Evolutionary conservation across 139 green algal genomes (phyloP), one percentile per base, ranked within the genome.

Genomic region (Diplosphaera chodatii): DNA sequence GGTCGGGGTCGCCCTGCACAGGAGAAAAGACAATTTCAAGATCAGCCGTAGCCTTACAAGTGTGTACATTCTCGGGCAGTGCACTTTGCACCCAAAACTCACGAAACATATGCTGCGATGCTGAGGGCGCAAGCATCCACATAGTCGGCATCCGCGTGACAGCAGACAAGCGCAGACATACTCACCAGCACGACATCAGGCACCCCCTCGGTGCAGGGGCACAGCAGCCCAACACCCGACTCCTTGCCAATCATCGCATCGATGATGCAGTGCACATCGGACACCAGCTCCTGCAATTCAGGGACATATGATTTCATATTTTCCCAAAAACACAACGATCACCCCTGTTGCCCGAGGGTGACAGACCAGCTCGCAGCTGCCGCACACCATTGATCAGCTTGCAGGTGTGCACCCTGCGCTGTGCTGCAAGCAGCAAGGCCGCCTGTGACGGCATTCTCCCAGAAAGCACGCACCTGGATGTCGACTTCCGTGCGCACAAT

Each of bases 211-310:
- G 84, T 69, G 31, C 76, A 32, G 0, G 81, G 82, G n/a, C 68
- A 28, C 80, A 80, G 29, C 41, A 87, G 78, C 72, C 15, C 41
- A 48, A 89, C 76, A 20, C 32, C 67, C 41, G 59, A 32, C 63
- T 72, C 29, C 27, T 77, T 33, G 4, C 82, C 82, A 13, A 93
- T 77, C 86, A 93, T 94, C 29, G 90, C 90, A 64, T 90, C 86
- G 16, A 95, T 90, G 81, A 95, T 93, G 75, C 84, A 88, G 78
- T 92, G 88, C 68, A 93, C 86, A 40, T 95, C 89, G 1, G 63
- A 41, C 32, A 92, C 84, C 48, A 95, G 74, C 33, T 86, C 77
- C 25, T 68, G 48, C 63, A 10, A 6, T 20, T 6, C 37, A 48
- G 37, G 6, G 37, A n/a, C n/a, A n/a, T n/a, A n/a, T n/a, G n/a